Evolutionary conservation across 495 filamentous ascomycete species (phyloP).

Genomic region (Cryomyces minteri): DNA sequence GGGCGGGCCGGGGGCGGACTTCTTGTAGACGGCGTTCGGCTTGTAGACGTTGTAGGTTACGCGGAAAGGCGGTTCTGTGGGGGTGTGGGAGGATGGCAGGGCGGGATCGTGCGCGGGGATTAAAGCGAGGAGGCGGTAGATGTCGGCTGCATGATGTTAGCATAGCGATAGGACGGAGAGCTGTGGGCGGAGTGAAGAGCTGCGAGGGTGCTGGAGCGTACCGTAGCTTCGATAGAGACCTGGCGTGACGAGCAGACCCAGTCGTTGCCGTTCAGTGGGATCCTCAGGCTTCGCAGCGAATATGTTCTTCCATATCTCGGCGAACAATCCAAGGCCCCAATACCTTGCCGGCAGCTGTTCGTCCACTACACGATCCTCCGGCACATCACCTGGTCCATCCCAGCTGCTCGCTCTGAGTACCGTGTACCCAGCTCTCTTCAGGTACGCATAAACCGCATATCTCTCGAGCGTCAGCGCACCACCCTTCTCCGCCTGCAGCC

Average conservation of each 20-base stretch:
- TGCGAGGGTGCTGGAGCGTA: background rate
- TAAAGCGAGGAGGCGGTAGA: slow-evolving; percentile 60
- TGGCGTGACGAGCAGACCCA: slow-evolving; percentile 53
- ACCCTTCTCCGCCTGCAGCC: slow-evolving; percentile 37
- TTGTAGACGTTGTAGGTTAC: slow-evolving; percentile 70
- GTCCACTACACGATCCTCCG: background rate
- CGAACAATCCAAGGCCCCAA: slow-evolving; percentile 6
- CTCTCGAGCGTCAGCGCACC: slow-evolving; percentile 55
- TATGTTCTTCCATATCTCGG: slow-evolving; percentile 10
- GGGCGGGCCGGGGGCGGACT: slow-evolving; percentile 51
- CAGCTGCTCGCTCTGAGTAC: slow-evolving; percentile 48
- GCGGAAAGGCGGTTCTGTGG: slow-evolving; percentile 30
- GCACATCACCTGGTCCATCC: slow-evolving; percentile 19
- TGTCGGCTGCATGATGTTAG: slow-evolving; percentile 25
- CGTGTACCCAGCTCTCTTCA: slow-evolving; percentile 72
- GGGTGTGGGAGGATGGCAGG: slow-evolving; percentile 2
- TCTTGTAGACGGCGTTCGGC: slow-evolving; percentile 48
- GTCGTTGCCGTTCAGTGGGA: slow-evolving; percentile 5
- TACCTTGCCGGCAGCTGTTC: background rate
- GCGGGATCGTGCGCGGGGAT: slow-evolving; percentile 50
- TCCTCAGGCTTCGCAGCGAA: background rate
- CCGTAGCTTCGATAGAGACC: slow-evolving; percentile 68
- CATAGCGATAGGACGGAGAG: no score
- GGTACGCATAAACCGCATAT: slow-evolving; percentile 67
- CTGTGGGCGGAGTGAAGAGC: no score